Evolutionary conservation across 371 early-diverging fungal species (phyloP), one percentile per base, ranked within the genome.

Genomic region (Mucor mucedo): DNA sequence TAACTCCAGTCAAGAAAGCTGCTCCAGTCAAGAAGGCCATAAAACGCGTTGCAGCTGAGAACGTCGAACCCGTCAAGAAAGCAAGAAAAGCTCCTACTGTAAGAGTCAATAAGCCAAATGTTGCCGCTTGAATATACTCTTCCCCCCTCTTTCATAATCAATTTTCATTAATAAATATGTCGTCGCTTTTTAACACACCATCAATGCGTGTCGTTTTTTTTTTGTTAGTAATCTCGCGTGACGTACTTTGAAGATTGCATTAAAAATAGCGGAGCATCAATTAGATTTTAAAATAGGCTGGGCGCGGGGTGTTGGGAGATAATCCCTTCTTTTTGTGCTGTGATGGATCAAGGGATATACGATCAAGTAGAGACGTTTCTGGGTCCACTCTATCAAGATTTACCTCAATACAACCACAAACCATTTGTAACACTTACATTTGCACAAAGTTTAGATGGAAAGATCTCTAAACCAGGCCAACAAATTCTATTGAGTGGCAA

Each of bases 401-500:
- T 54, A n/a, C 8, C 47, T 0, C 11, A 3, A 10, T 8, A 10
- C 14, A 8, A 32, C 3, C 42, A 64, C 0, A 29, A 49, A 30
- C 73, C 73, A 16, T 69, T 60, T 53, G 44, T 69, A 27, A 72
- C 73, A 1, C 29, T 72, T 11, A 72, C 73, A 9, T 69, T 66
- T 76, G 97, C 97, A 2, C 96, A 95, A 76, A 92, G 95, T 62
- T 75, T 96, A 40, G 96, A 96, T 76, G 95, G 93, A 27, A 91
- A 87, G 66, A 94, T 96, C 16, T 84, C 91, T 2, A 79, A 78
- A 5, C 67, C 73, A 5, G 84, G 86, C 7, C 82, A 80, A 54
- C 92, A 87, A 63, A 63, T 96, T 4, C 55, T 80, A 21, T 73
- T 97, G 29, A 93, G 93, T 61, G 86, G 91, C 14, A 68, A 79